Evolutionary conservation across 2,329 filamentous ascomycete species (phyloP), one percentile per base, ranked within the genome.

Genomic region (Stachybotrys elegans): DNA sequence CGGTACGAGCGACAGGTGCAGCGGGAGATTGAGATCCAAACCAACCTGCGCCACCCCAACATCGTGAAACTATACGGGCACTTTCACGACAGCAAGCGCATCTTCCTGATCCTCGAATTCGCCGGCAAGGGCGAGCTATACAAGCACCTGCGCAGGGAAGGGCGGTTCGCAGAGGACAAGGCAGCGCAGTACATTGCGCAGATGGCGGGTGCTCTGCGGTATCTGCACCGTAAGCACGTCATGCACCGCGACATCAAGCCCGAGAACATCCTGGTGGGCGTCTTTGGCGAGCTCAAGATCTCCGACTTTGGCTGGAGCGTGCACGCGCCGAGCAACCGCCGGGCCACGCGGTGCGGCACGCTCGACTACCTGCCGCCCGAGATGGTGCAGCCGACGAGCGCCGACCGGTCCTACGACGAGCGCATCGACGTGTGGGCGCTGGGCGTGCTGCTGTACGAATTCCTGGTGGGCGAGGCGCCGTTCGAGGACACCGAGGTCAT

Each of bases 11-110:
- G 83, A 61, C 84, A 87, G 62, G 79, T 87, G 19, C 73, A 82
- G 17, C 76, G 84, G 52, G 84, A 87, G 57, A 86, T 87, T 48
- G 84, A 87, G 54, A 86, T 88, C 46, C 84, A 88, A 57, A 83
- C 78, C 46, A 84, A 87, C 56, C 71, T 88, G 25, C 77, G 83
- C 16, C 84, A 87, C 55, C 83, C 83, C 6, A 86, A 86, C 49
- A 54, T 61, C 38, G 68, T 87, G 17, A 72, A 78, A 38, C 69
- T 87, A 2, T 86, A 81, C 57, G 82, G 83, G 22, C 82, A 86
- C 58, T 88, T 87, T 65, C 83, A 87, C 59, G 84, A 87, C 58
- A 78, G 73, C 52, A 84, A 84, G 62, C 76, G 84, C 25, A 81
- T 88, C 48, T 86, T 87, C 62, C 66, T 88, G 42, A 86, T 87